Conservation (phyloP, 2,329 filamentous ascomycete genomes). For the Cytospora piceicola region DNA sequence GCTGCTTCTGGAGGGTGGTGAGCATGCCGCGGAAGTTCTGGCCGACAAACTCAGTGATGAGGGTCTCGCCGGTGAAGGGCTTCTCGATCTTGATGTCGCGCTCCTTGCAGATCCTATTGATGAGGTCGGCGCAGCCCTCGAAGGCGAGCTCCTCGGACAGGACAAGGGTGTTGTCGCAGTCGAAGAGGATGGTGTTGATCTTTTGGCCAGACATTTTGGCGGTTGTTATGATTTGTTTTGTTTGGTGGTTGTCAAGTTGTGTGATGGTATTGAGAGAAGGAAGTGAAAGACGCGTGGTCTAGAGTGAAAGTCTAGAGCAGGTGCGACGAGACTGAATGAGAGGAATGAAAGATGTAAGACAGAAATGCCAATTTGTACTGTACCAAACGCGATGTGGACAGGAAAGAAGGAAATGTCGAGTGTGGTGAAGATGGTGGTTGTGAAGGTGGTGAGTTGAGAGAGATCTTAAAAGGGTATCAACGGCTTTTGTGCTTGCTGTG, state of each 20-base stretch:
- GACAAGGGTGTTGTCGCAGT: constrained; percentile 90
- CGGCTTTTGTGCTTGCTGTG: constrained; percentile 14
- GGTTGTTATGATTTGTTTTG: background rate
- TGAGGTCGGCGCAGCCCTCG: constrained; percentile 85
- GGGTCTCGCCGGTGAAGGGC: constrained; percentile 76
- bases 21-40: constrained; percentile 97
- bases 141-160: constrained; percentile 90
- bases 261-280: background rate
- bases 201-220: constrained; percentile 37
- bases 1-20: constrained; percentile 72
- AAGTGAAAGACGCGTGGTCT: background rate
- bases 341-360: constrained; percentile 6
- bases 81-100: constrained; percentile 54
- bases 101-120: constrained; percentile 81
- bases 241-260: background rate
- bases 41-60: constrained; percentile 87
- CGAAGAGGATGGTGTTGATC: constrained; percentile 75
- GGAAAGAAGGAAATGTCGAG: constrained; percentile 12
- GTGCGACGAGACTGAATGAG: constrained; percentile 3
- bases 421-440: constrained; percentile 3
- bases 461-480: constrained; percentile 7
- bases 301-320: constrained; percentile 7
- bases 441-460: constrained; percentile 1
- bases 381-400: constrained; percentile 8
- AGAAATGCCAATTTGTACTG: constrained; percentile 22